These are phyloP conservation scores for Psilocybe cubensis DNA, from an alignment of 768 basidiomycete genomes.

Conservation along the genomic window DNA sequence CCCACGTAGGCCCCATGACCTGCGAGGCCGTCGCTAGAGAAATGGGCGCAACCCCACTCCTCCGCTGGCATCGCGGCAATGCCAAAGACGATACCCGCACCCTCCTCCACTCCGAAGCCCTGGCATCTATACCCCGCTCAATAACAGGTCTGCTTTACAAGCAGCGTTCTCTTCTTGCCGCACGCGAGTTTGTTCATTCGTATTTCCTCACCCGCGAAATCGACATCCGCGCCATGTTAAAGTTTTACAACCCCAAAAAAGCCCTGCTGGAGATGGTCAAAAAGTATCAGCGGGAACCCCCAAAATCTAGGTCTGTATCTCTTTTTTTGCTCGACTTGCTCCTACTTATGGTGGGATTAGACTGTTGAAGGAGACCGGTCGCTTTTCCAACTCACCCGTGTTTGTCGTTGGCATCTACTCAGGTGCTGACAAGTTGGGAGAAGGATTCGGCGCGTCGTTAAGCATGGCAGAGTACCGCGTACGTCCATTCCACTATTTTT, in stretches of 20 bases:
- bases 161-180: conserved; percentile 80
- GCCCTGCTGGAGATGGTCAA: conserved; percentile 77
- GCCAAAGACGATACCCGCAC: conserved; percentile 48
- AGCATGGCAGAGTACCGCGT: conserved; percentile 96
- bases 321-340: conserved; percentile 48
- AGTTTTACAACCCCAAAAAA: conserved; percentile 47
- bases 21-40: conserved; percentile 87
- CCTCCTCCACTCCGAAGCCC: conserved; percentile 81
- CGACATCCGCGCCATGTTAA: conserved; percentile 57
- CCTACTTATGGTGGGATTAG: conserved; percentile 45
- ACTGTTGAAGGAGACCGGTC: conserved; percentile 91
- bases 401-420: conserved; percentile 97
- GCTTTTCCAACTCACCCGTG: conserved; percentile 86
- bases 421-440: conserved; percentile 83
- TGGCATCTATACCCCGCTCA: conserved; percentile 86
- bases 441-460: conserved; percentile 91
- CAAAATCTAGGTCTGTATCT: conserved; percentile 57
- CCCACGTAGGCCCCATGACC: conserved; percentile 86
- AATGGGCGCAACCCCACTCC: conserved; percentile 75
- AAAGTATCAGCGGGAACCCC: conserved; percentile 68
- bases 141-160: conserved; percentile 90
- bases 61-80: conserved; percentile 86
- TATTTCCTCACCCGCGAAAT: conserved; percentile 88
- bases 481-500: conserved; percentile 27
- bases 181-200: conserved; percentile 87